Percentiles rank a stretch among this genome's conserved stretches.
These are phyloP conservation scores for Ceratobasidium sp. DNA, from an alignment of 1,284 basidiomycete species.

Conservation along the genomic window DNA sequence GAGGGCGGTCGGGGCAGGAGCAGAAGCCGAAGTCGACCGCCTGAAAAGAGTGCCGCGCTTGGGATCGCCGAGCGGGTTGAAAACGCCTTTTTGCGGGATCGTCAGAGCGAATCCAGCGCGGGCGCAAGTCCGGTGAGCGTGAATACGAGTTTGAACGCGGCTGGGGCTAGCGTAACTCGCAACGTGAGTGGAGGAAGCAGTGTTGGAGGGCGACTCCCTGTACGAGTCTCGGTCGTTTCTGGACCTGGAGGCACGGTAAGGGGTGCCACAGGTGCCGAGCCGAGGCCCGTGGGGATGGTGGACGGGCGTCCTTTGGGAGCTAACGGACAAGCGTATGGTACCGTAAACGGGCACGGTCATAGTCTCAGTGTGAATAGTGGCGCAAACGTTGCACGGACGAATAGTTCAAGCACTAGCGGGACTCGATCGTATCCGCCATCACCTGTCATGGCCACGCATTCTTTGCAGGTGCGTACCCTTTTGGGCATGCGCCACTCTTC, in stretches of 20 bases:
- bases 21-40: not conserved
- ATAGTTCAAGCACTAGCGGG: conserved; percentile 36
- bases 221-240: not conserved
- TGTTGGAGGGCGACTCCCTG: not conserved
- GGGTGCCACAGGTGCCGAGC: not conserved
- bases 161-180: not conserved
- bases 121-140: not conserved
- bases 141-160: conserved; percentile 8
- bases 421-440: conserved; percentile 40
- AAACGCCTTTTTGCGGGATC: conserved; percentile 9
- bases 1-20: not conserved
- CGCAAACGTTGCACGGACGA: conserved; percentile 17
- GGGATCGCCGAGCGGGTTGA: conserved; percentile 19
- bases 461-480: not conserved
- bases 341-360: not conserved
- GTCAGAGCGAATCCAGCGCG: not conserved
- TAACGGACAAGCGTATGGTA: not conserved
- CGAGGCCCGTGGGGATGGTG: not conserved
- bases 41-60: not conserved
- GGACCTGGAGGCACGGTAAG: not conserved
- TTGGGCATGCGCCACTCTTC: not conserved
- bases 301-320: not conserved
- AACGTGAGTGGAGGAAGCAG: not conserved
- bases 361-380: not conserved
- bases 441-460: conserved; percentile 39